phyloP scores from a whole-genome alignment of 106 monocot genomes.

The Apostasia ramifera region DNA sequence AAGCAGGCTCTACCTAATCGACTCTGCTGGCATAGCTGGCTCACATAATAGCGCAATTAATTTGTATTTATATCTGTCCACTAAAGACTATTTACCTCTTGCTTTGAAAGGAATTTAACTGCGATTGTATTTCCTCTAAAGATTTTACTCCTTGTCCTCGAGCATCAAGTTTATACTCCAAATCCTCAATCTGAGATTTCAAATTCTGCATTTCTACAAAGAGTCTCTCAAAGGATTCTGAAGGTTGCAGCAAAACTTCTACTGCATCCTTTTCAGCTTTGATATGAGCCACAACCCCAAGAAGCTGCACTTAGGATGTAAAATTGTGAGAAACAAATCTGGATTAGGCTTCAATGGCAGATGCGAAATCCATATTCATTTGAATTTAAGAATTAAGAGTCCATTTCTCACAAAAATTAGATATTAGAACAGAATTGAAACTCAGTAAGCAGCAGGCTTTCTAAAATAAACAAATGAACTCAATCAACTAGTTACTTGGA shows the following conservation, averaged over 20 bases:
- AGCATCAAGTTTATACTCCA: constrained; percentile 76
- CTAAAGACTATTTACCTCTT: constrained; percentile 26
- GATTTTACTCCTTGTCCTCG: constrained; percentile 78
- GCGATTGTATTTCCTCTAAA: constrained; percentile 67
- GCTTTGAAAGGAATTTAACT: constrained; percentile 52
- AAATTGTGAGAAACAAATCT: neutral
- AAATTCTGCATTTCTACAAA: constrained; percentile 55
- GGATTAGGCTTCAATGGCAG: too few species aligned
- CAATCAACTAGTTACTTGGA: too few species aligned
- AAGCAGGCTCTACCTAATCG: too few species aligned
- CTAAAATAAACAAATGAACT: too few species aligned
- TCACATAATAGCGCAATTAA: too few species aligned
- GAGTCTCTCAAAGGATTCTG: constrained; percentile 58
- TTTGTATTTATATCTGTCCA: neutral
- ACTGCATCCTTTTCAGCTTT: constrained; percentile 81
- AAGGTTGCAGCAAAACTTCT: constrained; percentile 64
- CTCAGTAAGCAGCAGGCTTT: too few species aligned
- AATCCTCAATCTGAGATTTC: constrained; percentile 54
- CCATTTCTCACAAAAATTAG: too few species aligned
- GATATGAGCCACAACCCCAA: constrained; percentile 84
- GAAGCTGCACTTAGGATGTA: constrained; percentile 37
- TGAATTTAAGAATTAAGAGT: too few species aligned
- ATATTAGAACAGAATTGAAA: too few species aligned
- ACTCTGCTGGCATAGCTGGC: too few species aligned
- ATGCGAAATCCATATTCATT: too few species aligned